Base-by-base conservation (phyloP, 495 filamentous ascomycete genomes). In the Delitschia confertaspora region DNA sequence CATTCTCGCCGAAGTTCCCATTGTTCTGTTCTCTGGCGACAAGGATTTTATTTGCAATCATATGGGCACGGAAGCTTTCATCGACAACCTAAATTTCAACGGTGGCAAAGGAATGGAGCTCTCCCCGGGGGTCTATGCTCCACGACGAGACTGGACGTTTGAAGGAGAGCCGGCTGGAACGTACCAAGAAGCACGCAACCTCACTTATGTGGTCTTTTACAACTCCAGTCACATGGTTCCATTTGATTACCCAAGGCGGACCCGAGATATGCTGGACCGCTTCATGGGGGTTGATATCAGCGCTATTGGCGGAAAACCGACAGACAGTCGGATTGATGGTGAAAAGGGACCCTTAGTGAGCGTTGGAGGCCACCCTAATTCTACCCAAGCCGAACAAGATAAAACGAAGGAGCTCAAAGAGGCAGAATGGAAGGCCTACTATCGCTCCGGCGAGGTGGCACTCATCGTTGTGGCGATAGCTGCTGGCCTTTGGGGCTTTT, bases 151-250 rank as follows among this genome's bases (percentile, higher is more conserved):
- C 56, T 98, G 91, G 93, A 84, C 82, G 3, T 95, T 96, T 51
- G 93, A 96, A 60, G 85, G 79, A 45, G 79, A 95, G 51, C 68
- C 81, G 0, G 91, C 89, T 13, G 91, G 91, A 27, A 80, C 88
- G 57, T 96, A 91, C 66, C 91, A 98, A 66, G 74, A 83, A 61
- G 91, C 91, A 1, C 78, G 93, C 37, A 96, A 96, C 59, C 65
- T 98, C 34, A 98, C 91, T 4, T 98, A 98, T 61, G 79, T 96
- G 9, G 70, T 91, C 21, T 93, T 96, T 65, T 89, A 93, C 70
- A 95, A 96, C 64, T 76, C 85, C 22, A 87, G 80, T 38, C 91
- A 98, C 61, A 98, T 98, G 91, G 91, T 95, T 2, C 91, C 91
- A 4, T 96, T 87, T 60, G 89, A 98, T 60, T 83, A 80, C 51